Percentiles rank a stretch among this genome's conserved stretches.
Conservation (phyloP, 2,329 filamentous ascomycete species). For the Phialemoniopsis sp. region DNA sequence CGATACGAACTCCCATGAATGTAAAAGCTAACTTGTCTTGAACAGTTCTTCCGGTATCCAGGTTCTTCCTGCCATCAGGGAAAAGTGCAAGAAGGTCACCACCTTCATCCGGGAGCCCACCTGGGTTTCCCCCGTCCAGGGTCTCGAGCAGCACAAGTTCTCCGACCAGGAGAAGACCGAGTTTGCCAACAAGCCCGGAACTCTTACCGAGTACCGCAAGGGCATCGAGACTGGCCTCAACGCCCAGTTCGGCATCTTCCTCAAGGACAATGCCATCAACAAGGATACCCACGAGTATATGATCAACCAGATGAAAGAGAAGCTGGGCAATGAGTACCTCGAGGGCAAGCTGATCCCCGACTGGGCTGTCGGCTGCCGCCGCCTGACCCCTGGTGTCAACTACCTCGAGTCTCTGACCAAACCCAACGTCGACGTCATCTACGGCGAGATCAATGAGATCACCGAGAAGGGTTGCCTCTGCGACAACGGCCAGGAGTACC, state of each 20-base stretch:
- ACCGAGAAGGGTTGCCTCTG: conserved; percentile 19
- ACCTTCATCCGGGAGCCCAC: conserved; percentile 1
- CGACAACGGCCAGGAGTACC: conserved; percentile 17
- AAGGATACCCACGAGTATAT: conserved; percentile 33
- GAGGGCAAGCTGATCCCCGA: conserved; percentile 16
- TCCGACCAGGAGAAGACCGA: conserved; percentile 6
- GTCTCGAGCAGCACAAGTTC: conserved; percentile 9
- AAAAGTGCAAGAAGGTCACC: conserved; percentile 21
- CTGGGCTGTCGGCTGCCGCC: conserved; percentile 30
- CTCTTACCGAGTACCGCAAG: conserved; percentile 34
- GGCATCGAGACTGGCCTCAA: conserved; percentile 39
- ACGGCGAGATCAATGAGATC: conserved; percentile 23
- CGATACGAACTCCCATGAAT: no score
- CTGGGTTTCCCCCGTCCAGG: conserved; percentile 10
- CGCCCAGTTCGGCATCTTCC: conserved; percentile 39
- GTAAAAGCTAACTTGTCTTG: no score
- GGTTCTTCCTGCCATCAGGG: conserved; percentile 21
- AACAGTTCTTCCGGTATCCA: conserved; percentile 3
- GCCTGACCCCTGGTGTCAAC: conserved; percentile 35
- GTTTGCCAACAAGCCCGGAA: conserved; percentile 23
- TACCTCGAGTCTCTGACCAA: conserved; percentile 35
- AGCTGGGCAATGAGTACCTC: conserved; percentile 21
- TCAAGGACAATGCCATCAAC: conserved; percentile 33
- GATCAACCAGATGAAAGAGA: conserved; percentile 30
- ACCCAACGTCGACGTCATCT: conserved; percentile 33